Evolutionary conservation across 2,329 filamentous ascomycete species (phyloP), one percentile per base, ranked within the genome.

Genomic region (Paraphaeosphaeria sporulosa): DNA sequence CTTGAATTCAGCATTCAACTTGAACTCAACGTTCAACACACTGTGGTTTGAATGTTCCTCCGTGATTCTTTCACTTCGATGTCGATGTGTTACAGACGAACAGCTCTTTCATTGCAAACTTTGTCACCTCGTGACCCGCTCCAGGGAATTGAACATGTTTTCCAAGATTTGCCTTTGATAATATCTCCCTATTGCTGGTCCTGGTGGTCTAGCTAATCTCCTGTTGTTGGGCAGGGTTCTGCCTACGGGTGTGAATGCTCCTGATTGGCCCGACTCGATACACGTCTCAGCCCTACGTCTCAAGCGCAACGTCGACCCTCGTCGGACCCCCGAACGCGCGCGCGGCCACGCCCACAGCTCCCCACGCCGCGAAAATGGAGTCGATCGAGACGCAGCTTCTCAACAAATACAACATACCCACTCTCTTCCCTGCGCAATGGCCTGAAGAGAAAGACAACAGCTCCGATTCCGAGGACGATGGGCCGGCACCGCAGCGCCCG

Each of bases 331-430:
- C 55, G n/a, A 56, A 38, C 38, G 51, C 56, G 27, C 43, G 38
- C 46, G 52, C 48, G 43, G 42, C 36, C 53, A n/a, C 44, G 42
- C 43, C 25, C 42, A 48, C 40, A 46, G 36, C 47, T 58, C 55
- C 15, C 36, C 57, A 19, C 47, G 58, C 57, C 60, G 55, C 63
- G 57, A 62, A 62, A 50, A 77, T 77, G 74, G 72, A 69, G 48
- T 61, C 65, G 23, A 71, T 71, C 36, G 91, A 95, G 72, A 86
- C 89, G 63, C 88, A 86, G 48, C 87, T 98, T 57, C 87, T 95
- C 71, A 93, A 93, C 69, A 93, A 96, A 81, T 98, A 98, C 82
- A 91, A 93, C 77, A 86, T 98, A 51, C 85, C 90, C 44, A 91
- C 85, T 15, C 84, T 91, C 21, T 94, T 88, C 76, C 94, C 94